These are phyloP conservation scores for Capronia americana DNA, from an alignment of 2,329 filamentous ascomycete species.

Conservation along the genomic window DNA sequence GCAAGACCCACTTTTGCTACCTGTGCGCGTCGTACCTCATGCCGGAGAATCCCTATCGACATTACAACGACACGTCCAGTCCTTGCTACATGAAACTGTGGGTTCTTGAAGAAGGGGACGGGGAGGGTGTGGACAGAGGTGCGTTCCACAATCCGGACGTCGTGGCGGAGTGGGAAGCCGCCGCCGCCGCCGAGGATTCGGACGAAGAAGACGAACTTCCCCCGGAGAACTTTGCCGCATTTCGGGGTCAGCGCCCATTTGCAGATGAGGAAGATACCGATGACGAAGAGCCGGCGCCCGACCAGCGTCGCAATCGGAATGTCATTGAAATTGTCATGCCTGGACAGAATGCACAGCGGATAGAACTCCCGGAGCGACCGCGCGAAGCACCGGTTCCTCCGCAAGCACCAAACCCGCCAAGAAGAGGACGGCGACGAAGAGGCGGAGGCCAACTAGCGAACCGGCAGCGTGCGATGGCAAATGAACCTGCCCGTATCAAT, in stretches of 20 bases:
- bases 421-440: slow-evolving; percentile 20
- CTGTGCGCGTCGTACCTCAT: slow-evolving; percentile 88
- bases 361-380: slow-evolving; percentile 32
- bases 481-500: slow-evolving; percentile 22
- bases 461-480: slow-evolving; percentile 23
- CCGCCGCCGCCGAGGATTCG: slow-evolving; percentile 36
- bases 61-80: slow-evolving; percentile 77
- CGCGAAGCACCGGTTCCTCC: slow-evolving; percentile 26
- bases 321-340: slow-evolving; percentile 43
- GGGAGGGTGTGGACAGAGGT: slow-evolving; percentile 46
- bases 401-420: slow-evolving; percentile 33
- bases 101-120: slow-evolving; percentile 85
- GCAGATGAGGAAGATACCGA: slow-evolving; percentile 42
- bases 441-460: slow-evolving; percentile 32
- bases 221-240: slow-evolving; percentile 22
- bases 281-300: slow-evolving; percentile 48
- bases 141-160: slow-evolving; percentile 35
- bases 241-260: slow-evolving; percentile 19
- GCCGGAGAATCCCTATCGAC: slow-evolving; percentile 79
- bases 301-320: slow-evolving; percentile 42
- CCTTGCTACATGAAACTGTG: slow-evolving; percentile 85
- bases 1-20: slow-evolving; percentile 93
- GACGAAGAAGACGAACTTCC: slow-evolving; percentile 39
- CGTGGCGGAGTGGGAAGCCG: slow-evolving; percentile 47
- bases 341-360: slow-evolving; percentile 33